These are phyloP conservation scores for Skeletonema grethae DNA, from an alignment of 108 stramenopile species.

Conservation along the genomic window DNA sequence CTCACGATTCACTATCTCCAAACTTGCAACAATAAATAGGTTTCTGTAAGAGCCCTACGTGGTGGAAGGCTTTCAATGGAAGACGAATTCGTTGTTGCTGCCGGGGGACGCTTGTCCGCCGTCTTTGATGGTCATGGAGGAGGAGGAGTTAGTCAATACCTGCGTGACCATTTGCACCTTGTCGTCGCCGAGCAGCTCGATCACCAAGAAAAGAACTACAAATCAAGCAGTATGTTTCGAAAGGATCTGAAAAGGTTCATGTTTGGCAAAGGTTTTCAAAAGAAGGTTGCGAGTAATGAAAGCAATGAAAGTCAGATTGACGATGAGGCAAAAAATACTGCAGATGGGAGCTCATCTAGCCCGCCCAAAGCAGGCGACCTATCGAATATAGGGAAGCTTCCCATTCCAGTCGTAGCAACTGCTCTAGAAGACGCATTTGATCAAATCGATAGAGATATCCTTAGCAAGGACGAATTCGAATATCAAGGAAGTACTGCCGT, in stretches of 20 bases:
- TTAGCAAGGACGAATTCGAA: constrained; percentile 59
- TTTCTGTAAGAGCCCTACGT: constrained; percentile 73
- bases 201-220: constrained; percentile 29
- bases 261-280: constrained; percentile 40
- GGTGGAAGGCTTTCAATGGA: constrained; percentile 86
- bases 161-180: constrained; percentile 69
- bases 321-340: constrained; percentile 16
- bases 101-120: constrained; percentile 76
- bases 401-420: constrained; percentile 57
- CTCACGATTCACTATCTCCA: constrained; percentile 7
- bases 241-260: constrained; percentile 41
- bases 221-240: constrained; percentile 12
- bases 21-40: constrained; percentile 31
- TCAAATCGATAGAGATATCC: constrained; percentile 67
- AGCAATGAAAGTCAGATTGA: constrained; percentile 37
- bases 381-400: constrained; percentile 41
- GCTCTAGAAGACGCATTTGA: constrained; percentile 69
- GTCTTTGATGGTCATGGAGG: constrained; percentile 99
- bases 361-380: constrained; percentile 26
- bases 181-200: constrained; percentile 51
- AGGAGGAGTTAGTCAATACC: constrained; percentile 74
- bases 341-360: constrained; percentile 2
- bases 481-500: constrained; percentile 95
- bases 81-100: constrained; percentile 71
- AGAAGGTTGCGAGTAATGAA: constrained; percentile 8